phyloP scores from a whole-genome alignment of 495 filamentous ascomycete genomes.

The Penicillium atrosanguineum region DNA sequence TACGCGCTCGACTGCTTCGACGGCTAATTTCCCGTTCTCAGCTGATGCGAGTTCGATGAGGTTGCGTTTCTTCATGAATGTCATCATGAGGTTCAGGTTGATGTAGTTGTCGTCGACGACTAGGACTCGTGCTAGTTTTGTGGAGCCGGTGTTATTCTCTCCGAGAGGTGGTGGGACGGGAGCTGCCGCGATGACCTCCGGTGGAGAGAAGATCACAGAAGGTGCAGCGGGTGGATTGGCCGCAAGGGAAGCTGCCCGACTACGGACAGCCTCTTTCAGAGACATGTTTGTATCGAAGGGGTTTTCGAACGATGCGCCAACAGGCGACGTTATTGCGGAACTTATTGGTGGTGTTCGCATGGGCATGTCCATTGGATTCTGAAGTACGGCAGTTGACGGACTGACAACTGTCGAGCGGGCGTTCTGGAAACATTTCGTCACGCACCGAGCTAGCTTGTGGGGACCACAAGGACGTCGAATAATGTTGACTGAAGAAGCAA shows the following conservation, averaged over 20 bases:
- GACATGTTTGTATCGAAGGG: not conserved
- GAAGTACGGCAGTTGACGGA: constrained; percentile 2
- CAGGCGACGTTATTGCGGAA: not conserved
- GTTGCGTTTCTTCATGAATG: constrained; percentile 55
- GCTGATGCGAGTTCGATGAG: constrained; percentile 42
- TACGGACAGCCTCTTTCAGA: not conserved
- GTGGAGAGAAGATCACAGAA: constrained; percentile 6
- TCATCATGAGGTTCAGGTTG: constrained; percentile 67
- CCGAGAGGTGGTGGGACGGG: constrained; percentile 10
- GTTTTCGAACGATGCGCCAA: not conserved
- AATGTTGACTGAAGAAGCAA: constrained; percentile 39
- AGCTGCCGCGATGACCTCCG: constrained; percentile 8
- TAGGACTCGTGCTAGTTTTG: constrained; percentile 42
- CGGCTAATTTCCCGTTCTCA: constrained; percentile 52
- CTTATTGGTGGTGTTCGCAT: constrained; percentile 7
- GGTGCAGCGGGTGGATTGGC: not conserved
- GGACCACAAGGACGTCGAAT: constrained; percentile 59
- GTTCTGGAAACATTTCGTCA: constrained; percentile 35
- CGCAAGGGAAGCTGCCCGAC: not conserved
- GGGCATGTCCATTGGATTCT: constrained; percentile 18
- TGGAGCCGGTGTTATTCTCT: not conserved
- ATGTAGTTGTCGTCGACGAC: constrained; percentile 76
- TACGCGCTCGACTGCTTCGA: constrained; percentile 45
- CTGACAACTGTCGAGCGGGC: constrained; percentile 13
- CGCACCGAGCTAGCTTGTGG: constrained; percentile 60